These are phyloP conservation scores for Lolium multiflorum DNA, from an alignment of 176 grass and related monocot genomes.

Conservation along the genomic window DNA sequence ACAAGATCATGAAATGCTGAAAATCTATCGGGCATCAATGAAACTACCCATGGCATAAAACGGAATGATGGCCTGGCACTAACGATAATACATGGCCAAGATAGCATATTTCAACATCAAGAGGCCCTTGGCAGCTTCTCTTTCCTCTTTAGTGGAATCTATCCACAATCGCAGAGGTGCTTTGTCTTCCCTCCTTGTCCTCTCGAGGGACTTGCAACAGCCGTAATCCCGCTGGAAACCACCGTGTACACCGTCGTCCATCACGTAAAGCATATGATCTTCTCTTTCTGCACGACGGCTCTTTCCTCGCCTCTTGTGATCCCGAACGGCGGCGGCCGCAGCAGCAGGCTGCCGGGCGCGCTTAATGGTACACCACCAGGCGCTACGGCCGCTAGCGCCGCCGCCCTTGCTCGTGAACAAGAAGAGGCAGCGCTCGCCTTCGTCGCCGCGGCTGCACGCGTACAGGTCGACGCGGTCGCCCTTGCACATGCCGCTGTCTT, in stretches of 20 bases:
- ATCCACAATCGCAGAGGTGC: neutral
- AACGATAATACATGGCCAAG: neutral
- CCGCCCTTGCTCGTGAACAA: neutral
- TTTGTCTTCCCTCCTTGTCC: neutral
- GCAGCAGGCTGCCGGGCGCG: neutral
- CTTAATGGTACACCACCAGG: neutral
- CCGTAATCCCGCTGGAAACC: neutral
- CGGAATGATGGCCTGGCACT: neutral
- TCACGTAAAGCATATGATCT: neutral
- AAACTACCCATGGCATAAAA: neutral
- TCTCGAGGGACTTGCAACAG: neutral
- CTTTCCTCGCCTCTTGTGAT: neutral
- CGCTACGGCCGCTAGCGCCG: too few species aligned
- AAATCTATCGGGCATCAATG: neutral
- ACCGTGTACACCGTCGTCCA: neutral
- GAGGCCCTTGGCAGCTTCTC: neutral
- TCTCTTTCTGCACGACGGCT: neutral
- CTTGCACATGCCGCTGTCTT: neutral
- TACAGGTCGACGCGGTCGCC: slow-evolving; percentile 10
- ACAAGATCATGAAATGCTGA: neutral
- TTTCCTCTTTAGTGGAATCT: neutral
- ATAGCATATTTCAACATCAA: neutral
- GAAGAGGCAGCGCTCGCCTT: neutral
- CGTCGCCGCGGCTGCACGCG: neutral
- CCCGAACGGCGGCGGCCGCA: neutral